Conservation (phyloP, 192 early-diverging fungal genomes). For the Phycomyces nitens region DNA sequence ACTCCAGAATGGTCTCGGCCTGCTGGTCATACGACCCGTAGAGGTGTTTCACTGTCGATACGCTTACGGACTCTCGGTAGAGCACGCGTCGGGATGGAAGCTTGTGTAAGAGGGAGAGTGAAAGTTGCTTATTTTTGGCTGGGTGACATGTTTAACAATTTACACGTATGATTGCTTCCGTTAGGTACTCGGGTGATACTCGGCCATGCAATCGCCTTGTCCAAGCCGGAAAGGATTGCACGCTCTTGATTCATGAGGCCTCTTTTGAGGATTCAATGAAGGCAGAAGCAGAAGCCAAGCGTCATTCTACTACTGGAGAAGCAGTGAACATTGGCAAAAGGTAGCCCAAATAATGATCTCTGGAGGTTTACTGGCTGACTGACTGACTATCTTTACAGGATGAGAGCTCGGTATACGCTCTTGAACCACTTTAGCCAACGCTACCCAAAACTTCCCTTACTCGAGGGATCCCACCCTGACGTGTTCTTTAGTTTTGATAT, state of each 20-base stretch:
- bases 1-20: slow-evolving; percentile 42
- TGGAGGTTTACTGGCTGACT: too few species aligned
- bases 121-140: neutral
- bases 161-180: slow-evolving; percentile 22
- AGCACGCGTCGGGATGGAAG: slow-evolving; percentile 70
- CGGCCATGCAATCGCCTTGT: slow-evolving; percentile 78
- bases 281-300: slow-evolving; percentile 72
- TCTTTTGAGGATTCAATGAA: slow-evolving; percentile 74
- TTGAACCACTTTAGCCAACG: slow-evolving; percentile 97
- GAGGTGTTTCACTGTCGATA: slow-evolving; percentile 80
- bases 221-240: slow-evolving; percentile 61
- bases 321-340: slow-evolving; percentile 76
- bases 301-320: slow-evolving; percentile 85
- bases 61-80: slow-evolving; percentile 75
- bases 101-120: slow-evolving; percentile 52
- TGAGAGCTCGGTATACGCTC: slow-evolving; percentile 80
- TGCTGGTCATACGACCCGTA: slow-evolving; percentile 58
- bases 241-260: slow-evolving; percentile 89
- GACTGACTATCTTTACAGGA: too few species aligned
- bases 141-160: neutral
- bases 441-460: slow-evolving; percentile 80
- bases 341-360: too few species aligned
- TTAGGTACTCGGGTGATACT: slow-evolving; percentile 89
- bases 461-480: slow-evolving; percentile 39
- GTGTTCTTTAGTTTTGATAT: slow-evolving; percentile 78